phyloP scores from a whole-genome alignment of 2,329 filamentous ascomycete species.

The Plectosphaerella sp. region DNA sequence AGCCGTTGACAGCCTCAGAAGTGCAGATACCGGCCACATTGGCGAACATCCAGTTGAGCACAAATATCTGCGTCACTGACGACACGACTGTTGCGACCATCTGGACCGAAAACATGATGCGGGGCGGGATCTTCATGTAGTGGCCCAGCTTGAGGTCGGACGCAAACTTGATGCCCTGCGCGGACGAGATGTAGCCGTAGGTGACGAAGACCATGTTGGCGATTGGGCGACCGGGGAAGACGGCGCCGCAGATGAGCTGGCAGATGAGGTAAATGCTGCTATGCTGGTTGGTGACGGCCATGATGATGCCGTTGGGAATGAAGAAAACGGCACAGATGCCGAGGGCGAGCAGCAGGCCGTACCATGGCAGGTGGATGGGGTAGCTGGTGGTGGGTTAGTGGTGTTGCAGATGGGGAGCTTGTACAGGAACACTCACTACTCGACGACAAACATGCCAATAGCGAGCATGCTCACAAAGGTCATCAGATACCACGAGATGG shows the following conservation, averaged over 20 bases:
- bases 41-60: conserved; percentile 86
- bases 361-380: conserved; percentile 80
- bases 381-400: conserved; percentile 46
- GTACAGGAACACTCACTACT: conserved; percentile 58
- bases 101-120: conserved; percentile 65
- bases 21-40: conserved; percentile 77
- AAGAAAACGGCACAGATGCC: conserved; percentile 77
- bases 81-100: conserved; percentile 72
- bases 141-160: conserved; percentile 78
- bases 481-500: conserved; percentile 73
- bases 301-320: conserved; percentile 87
- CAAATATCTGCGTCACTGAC: conserved; percentile 74
- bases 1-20: conserved; percentile 74
- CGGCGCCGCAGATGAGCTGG: conserved; percentile 75
- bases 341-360: conserved; percentile 70
- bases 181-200: conserved; percentile 84
- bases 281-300: conserved; percentile 89
- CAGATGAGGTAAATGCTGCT: conserved; percentile 83
- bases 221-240: conserved; percentile 80
- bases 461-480: conserved; percentile 73
- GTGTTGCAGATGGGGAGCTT: not conserved
- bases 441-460: conserved; percentile 78
- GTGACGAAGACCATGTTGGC: conserved; percentile 94
- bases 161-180: conserved; percentile 85
- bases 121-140: conserved; percentile 68